Evolutionary conservation across 2,329 filamentous ascomycete genomes (phyloP).

Genomic region (Dactylellina sp.): DNA sequence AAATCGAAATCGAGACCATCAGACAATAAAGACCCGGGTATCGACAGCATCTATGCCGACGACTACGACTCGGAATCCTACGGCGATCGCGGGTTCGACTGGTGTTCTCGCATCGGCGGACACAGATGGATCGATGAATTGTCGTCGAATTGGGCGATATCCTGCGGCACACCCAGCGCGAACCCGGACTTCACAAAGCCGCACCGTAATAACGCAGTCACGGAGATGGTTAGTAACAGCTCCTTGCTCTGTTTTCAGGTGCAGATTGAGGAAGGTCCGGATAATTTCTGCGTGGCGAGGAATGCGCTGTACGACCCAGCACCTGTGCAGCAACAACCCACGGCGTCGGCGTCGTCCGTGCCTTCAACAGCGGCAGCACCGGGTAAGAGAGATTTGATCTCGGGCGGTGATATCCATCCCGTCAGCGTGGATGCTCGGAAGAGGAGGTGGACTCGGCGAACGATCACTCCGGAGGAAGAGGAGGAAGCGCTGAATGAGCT

Average conservation of each 20-base stretch:
- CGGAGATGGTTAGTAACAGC: neutral
- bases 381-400: too few relatives aligned
- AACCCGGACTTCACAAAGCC: neutral
- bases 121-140: constrained; percentile 22
- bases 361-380: neutral
- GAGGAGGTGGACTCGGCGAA: neutral
- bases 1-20: too few relatives aligned
- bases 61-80: neutral
- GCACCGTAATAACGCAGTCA: neutral
- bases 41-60: neutral
- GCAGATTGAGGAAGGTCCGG: constrained; percentile 13
- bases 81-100: constrained; percentile 17
- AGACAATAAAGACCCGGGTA: too few relatives aligned
- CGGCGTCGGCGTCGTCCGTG: too few relatives aligned
- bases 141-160: constrained; percentile 38
- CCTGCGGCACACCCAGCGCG: constrained; percentile 9
- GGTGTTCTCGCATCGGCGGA: constrained; percentile 38
- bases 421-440: too few relatives aligned
- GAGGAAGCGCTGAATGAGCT: neutral
- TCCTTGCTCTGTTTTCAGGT: constrained; percentile 42
- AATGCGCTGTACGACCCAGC: constrained; percentile 27
- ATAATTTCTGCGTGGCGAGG: constrained; percentile 46
- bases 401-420: too few relatives aligned
- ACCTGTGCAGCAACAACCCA: neutral
- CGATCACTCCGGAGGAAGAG: neutral